Evolutionary conservation across 2,329 filamentous ascomycete species (phyloP).

Genomic region (Phaeosphaeriaceae sp.): DNA sequence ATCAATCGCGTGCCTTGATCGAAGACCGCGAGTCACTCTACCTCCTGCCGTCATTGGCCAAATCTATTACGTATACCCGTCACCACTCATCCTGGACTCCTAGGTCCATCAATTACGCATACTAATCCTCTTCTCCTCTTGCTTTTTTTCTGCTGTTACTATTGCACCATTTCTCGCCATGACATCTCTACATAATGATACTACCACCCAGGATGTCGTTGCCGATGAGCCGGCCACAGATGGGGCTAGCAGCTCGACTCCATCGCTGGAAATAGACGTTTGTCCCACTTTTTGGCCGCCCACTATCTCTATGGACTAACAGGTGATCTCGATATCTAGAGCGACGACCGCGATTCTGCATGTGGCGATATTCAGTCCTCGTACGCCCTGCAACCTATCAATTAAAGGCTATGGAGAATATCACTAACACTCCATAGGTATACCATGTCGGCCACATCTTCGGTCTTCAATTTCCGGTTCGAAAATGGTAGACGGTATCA

Average conservation of each 20-base stretch:
- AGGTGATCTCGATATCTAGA: constrained; percentile 16
- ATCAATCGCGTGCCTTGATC: constrained; percentile 1
- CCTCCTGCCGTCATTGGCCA: constrained; percentile 13
- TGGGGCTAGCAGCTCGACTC: constrained; percentile 30
- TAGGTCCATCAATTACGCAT: too few relatives aligned
- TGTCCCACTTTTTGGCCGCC: constrained; percentile 8
- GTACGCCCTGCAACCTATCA: constrained; percentile 10
- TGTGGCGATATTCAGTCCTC: constrained; percentile 30
- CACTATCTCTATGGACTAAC: constrained; percentile 16
- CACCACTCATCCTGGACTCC: too few relatives aligned
- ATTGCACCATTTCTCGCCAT: neutral
- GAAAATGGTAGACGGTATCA: constrained; percentile 43
- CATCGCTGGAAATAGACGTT: constrained; percentile 38
- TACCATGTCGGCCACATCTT: constrained; percentile 40
- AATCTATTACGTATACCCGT: neutral
- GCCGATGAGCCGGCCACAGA: constrained; percentile 10
- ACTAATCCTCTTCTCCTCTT: neutral
- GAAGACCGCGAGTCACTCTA: constrained; percentile 1
- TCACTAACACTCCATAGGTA: constrained; percentile 15
- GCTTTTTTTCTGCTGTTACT: too few relatives aligned
- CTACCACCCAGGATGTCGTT: neutral
- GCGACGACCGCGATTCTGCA: constrained; percentile 37
- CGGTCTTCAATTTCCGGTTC: constrained; percentile 38
- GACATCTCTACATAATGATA: constrained; percentile 5
- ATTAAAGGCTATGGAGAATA: too few relatives aligned